phyloP scores from a whole-genome alignment of 2,329 filamentous ascomycete genomes.

The Cercospora sp. region DNA sequence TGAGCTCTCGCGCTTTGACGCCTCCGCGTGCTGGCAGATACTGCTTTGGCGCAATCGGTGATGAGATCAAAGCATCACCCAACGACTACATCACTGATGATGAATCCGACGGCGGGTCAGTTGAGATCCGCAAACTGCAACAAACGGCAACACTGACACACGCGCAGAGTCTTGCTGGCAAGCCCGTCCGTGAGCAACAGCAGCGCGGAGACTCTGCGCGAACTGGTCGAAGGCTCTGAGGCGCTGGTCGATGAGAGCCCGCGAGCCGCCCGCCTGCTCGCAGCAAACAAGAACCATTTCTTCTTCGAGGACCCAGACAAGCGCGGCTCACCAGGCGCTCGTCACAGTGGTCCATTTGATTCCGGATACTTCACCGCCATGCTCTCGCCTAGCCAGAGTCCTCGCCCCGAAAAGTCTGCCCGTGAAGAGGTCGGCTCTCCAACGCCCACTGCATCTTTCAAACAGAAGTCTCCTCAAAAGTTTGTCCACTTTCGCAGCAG shows the following conservation, averaged over 20 bases:
- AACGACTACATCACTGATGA: not conserved
- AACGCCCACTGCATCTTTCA: not conserved
- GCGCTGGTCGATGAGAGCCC: slow-evolving; percentile 8
- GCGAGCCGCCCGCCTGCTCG: slow-evolving; percentile 1
- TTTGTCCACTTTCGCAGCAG: not conserved
- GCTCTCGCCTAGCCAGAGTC: not conserved
- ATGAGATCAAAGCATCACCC: slow-evolving; percentile 1
- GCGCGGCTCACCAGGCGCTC: not conserved
- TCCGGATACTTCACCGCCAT: not conserved
- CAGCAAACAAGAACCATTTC: not conserved
- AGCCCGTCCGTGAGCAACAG: not conserved
- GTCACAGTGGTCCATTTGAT: not conserved
- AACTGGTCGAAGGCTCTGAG: slow-evolving; percentile 11
- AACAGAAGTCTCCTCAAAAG: not conserved
- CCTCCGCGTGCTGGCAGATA: not conserved
- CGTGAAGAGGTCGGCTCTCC: not conserved
- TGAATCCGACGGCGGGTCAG: slow-evolving; percentile 7
- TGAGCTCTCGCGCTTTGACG: not conserved
- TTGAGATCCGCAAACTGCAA: not conserved
- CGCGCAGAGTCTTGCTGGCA: slow-evolving; percentile 1
- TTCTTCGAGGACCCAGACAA: not conserved
- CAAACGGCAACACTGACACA: not conserved
- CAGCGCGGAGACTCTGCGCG: not conserved
- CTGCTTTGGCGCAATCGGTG: slow-evolving; percentile 14
- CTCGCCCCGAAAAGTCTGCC: not conserved